Evolutionary conservation across 495 filamentous ascomycete genomes (phyloP).

Genomic region (Aspergillus diversus): DNA sequence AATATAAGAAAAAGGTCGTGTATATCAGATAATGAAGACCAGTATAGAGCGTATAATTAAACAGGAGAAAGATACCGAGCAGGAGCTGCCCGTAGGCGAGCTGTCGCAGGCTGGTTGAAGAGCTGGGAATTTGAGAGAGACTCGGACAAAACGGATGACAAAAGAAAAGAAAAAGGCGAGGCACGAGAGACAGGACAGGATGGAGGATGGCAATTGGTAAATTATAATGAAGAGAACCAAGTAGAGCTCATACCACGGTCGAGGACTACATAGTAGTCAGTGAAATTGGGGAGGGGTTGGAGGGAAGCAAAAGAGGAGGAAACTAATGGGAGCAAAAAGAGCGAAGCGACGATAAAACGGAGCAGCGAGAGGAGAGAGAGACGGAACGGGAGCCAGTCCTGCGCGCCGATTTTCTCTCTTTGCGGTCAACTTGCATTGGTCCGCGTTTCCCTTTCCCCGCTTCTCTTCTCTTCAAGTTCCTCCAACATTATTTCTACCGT

Average conservation of each 20-base stretch:
- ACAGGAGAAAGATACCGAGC: constrained; percentile 7
- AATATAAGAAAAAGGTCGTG: constrained; percentile 3
- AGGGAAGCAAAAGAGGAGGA: constrained; percentile 37
- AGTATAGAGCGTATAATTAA: constrained; percentile 1
- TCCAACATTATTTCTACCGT: neutral
- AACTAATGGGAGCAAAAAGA: constrained; percentile 32
- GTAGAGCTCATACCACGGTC: constrained; percentile 42
- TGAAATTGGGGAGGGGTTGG: constrained; percentile 33
- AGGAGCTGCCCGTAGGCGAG: constrained; percentile 26
- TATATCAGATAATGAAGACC: constrained; percentile 1
- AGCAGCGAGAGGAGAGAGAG: constrained; percentile 34
- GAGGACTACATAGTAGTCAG: constrained; percentile 52
- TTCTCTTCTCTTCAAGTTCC: constrained; percentile 10
- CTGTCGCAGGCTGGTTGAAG: constrained; percentile 36
- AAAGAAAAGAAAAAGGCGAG: constrained; percentile 21
- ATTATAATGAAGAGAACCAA: constrained; percentile 27
- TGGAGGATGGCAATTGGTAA: constrained; percentile 35
- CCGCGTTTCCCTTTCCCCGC: constrained; percentile 24
- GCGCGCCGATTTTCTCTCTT: neutral
- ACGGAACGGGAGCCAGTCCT: constrained; percentile 36
- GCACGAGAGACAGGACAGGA: constrained; percentile 30
- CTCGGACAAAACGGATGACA: constrained; percentile 18
- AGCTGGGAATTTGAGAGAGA: constrained; percentile 27
- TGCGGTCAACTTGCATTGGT: constrained; percentile 17
- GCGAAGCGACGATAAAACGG: constrained; percentile 29